These are phyloP conservation scores for Globisporangium takayamanum DNA, from an alignment of 352 stramenopile species.

Conservation along the genomic window DNA sequence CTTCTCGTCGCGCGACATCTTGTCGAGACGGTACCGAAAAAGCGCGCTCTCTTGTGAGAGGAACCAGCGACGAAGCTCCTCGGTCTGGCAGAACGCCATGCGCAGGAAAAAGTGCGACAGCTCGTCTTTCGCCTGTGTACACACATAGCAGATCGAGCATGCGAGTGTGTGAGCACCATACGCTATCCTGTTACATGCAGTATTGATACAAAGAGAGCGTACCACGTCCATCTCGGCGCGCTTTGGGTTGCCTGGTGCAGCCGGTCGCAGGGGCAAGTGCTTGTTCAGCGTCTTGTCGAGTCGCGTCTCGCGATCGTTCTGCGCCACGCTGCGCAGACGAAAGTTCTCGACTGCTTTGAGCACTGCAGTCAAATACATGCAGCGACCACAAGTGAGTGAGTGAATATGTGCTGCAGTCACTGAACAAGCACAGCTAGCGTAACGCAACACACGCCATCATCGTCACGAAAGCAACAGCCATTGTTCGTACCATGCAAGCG, in stretches of 20 bases:
- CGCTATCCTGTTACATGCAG: neutral
- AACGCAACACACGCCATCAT: neutral
- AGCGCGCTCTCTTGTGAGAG: conserved; percentile 93
- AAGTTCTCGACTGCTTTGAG: conserved; percentile 87
- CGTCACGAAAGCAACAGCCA: neutral
- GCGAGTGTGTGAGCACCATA: neutral
- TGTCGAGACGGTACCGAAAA: conserved; percentile 90
- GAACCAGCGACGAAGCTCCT: conserved; percentile 98
- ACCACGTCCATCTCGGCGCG: conserved; percentile 57
- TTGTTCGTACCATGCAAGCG: conserved; percentile 75
- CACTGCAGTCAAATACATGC: conserved; percentile 14
- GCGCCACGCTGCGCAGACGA: conserved; percentile 61
- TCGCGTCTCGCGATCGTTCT: conserved; percentile 63
- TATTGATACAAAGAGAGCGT: neutral
- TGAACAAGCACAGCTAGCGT: neutral
- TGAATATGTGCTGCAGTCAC: neutral
- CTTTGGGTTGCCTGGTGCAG: conserved; percentile 28
- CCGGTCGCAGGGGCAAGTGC: conserved; percentile 63
- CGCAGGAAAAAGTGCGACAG: conserved; percentile 98
- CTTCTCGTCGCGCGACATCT: conserved; percentile 85
- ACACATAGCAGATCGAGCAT: neutral
- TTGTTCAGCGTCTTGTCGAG: conserved; percentile 86
- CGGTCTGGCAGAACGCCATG: conserved; percentile 96
- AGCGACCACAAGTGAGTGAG: neutral
- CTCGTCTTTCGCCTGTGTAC: conserved; percentile 78